A percentile compares a stretch with the other conserved stretches of the same genome.
phyloP scores from a whole-genome alignment of 2,329 filamentous ascomycete species.

The Lasiodiplodia hormozganensis region DNA sequence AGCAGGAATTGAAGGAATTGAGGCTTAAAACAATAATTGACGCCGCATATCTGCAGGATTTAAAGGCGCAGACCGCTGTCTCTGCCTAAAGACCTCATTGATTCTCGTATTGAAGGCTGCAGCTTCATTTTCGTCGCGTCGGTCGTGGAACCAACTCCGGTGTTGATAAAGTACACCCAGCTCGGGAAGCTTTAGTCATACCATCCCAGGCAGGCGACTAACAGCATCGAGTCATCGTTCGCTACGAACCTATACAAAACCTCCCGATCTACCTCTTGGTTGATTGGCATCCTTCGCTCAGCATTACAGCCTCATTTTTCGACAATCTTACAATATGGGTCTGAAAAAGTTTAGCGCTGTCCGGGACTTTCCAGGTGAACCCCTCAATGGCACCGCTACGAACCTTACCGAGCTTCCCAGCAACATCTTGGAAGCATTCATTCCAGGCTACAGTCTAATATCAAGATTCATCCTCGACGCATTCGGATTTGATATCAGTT shows the following conservation, averaged over 20 bases:
- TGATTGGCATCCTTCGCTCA: not conserved
- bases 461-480: conserved; percentile 51
- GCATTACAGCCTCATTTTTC: not conserved
- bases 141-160: not conserved
- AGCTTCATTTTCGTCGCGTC: not conserved
- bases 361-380: not conserved
- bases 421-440: conserved; percentile 57
- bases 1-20: too few relatives aligned
- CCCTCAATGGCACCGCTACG: conserved; percentile 31
- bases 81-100: not conserved
- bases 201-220: not conserved
- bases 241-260: not conserved
- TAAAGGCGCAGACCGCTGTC: too few relatives aligned
- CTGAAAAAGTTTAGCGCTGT: conserved; percentile 2
- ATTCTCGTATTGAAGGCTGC: not conserved
- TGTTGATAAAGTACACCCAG: not conserved
- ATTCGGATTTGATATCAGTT: conserved; percentile 57
- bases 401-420: conserved; percentile 48
- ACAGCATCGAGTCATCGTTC: not conserved
- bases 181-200: too few relatives aligned
- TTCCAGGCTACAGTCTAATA: conserved; percentile 58
- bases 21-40: not conserved
- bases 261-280: not conserved
- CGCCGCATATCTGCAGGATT: not conserved
- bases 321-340: not conserved